Evolutionary conservation across 1,284 basidiomycete genomes (phyloP).

Genomic region (Fomitopsis pinicola): DNA sequence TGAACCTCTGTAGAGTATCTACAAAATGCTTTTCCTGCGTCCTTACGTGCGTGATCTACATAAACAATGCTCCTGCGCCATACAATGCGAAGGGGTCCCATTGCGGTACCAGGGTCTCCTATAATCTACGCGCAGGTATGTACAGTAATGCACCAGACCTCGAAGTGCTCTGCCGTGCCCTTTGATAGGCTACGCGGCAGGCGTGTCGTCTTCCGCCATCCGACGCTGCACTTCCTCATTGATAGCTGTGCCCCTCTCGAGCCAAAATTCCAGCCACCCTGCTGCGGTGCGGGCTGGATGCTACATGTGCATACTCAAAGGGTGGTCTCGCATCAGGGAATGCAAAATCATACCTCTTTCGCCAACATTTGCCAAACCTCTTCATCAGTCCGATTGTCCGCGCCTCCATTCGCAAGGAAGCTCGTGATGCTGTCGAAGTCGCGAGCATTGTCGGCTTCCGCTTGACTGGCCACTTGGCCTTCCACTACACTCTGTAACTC

Average conservation of each 20-base stretch:
- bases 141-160: neutral
- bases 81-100: neutral
- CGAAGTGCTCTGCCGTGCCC: neutral
- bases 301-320: conserved; percentile 28
- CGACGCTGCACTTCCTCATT: conserved; percentile 19
- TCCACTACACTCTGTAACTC: neutral
- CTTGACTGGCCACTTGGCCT: neutral
- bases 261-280: conserved; percentile 57
- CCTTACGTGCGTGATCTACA: neutral
- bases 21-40: neutral
- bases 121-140: neutral
- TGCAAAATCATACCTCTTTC: conserved; percentile 18
- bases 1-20: conserved; percentile 13
- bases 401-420: conserved; percentile 48
- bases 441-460: conserved; percentile 9
- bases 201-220: neutral
- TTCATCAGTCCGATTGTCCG: conserved; percentile 40
- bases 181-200: neutral
- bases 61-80: no score
- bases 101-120: neutral
- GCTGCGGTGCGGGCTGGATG: conserved; percentile 38
- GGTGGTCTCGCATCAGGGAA: neutral
- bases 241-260: conserved; percentile 38
- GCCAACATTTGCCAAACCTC: conserved; percentile 39
- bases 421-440: conserved; percentile 45